A percentile compares a stretch with the other conserved stretches of the same genome.
These are phyloP conservation scores for Miscanthus sacchariflorus DNA, from an alignment of 202 grass and related monocot species.

Conservation along the genomic window DNA sequence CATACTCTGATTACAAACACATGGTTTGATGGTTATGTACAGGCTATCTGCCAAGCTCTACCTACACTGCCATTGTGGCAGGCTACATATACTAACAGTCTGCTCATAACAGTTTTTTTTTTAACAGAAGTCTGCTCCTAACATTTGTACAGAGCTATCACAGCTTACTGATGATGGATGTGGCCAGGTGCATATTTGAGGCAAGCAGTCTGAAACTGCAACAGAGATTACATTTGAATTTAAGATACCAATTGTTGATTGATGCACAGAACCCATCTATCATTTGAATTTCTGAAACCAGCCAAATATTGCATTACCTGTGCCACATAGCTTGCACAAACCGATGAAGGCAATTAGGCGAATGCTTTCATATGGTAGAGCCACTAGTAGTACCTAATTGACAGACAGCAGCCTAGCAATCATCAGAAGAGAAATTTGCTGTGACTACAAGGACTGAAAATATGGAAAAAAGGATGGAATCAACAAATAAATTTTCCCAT, in stretches of 20 bases:
- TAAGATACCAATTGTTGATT: not conserved
- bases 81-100: not conserved
- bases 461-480: not conserved
- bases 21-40: no score
- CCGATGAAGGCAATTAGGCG: not conserved
- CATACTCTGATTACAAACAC: not conserved
- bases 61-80: not conserved
- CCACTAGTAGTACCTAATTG: not conserved
- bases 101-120: not conserved
- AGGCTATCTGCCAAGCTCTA: not conserved
- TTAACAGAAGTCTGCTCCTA: not conserved
- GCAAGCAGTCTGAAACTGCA: not conserved
- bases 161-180: not conserved
- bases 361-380: not conserved
- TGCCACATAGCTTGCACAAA: not conserved
- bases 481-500: not conserved
- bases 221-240: not conserved
- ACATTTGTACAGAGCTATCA: not conserved
- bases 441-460: not conserved
- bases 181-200: not conserved
- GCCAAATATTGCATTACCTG: not conserved
- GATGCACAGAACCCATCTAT: not conserved
- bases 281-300: not conserved
- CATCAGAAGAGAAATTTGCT: not conserved
- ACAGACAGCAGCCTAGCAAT: not conserved